Percentiles rank a stretch among this genome's conserved stretches.
Evolutionary conservation across 352 stramenopile genomes (phyloP).

Genomic region (Phytophthora cryptogea): DNA sequence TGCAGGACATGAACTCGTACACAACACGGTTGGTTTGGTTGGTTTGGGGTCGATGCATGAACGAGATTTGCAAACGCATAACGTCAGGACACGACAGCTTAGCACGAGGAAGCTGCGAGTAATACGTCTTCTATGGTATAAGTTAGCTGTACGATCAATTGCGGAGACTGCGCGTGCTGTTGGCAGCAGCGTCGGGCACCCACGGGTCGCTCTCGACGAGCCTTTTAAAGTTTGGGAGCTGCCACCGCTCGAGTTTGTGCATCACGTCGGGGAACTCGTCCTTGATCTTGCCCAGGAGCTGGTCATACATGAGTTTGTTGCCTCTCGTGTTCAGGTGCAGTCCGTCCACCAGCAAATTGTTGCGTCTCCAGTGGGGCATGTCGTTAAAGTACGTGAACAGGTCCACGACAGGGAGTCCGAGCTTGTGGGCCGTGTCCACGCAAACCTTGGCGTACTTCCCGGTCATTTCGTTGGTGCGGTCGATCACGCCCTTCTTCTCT

Average conservation of each 20-base stretch:
- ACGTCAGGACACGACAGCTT: too few relatives aligned
- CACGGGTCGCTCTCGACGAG: slow-evolving; percentile 27
- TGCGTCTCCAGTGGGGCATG: slow-evolving; percentile 42
- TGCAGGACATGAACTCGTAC: too few relatives aligned
- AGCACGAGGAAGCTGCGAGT: not conserved
- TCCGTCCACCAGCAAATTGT: slow-evolving; percentile 49
- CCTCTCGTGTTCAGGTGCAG: slow-evolving; percentile 55
- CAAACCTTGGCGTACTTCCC: slow-evolving; percentile 46
- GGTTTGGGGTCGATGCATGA: too few relatives aligned
- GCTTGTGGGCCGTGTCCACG: slow-evolving; percentile 31
- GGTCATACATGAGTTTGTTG: slow-evolving; percentile 54
- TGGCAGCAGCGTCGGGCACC: slow-evolving; percentile 9
- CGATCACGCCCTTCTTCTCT: slow-evolving; percentile 23
- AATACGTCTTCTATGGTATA: slow-evolving; percentile 15
- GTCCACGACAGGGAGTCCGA: slow-evolving; percentile 42
- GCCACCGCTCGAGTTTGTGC: slow-evolving; percentile 23
- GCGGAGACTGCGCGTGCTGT: slow-evolving; percentile 24
- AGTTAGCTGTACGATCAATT: slow-evolving; percentile 25
- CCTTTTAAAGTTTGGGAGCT: slow-evolving; percentile 23
- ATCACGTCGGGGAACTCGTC: slow-evolving; percentile 31
- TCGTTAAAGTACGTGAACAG: slow-evolving; percentile 56
- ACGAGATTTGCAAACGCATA: too few relatives aligned
- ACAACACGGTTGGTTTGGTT: too few relatives aligned
- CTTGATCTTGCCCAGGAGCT: slow-evolving; percentile 42
- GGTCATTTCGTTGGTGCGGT: slow-evolving; percentile 48